Evolutionary conservation across 148 eudicot species (phyloP).

Genomic region (Persicaria tinctoria): DNA sequence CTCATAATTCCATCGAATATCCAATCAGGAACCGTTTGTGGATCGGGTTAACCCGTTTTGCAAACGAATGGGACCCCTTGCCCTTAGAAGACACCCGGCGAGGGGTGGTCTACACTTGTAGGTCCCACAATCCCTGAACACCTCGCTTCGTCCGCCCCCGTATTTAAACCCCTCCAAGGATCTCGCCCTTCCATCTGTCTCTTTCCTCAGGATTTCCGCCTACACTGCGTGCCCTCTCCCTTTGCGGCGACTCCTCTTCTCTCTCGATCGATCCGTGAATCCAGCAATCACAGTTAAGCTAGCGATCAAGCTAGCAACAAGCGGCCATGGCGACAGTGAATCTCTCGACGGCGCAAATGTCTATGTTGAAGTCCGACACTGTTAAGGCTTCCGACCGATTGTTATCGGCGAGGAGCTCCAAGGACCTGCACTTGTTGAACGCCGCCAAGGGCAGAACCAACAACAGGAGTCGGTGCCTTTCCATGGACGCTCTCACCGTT

Average conservation of each 20-base stretch:
- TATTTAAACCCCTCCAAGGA: constrained; percentile 7
- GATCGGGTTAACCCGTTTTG: background rate
- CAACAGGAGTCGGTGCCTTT: constrained; percentile 22
- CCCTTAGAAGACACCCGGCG: background rate
- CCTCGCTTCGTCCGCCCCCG: constrained; percentile 7
- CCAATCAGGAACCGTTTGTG: too few relatives aligned
- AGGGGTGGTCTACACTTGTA: background rate
- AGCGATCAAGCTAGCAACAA: background rate
- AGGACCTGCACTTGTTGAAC: constrained; percentile 17
- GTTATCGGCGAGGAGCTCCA: constrained; percentile 24
- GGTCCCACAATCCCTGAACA: background rate
- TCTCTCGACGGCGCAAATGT: constrained; percentile 24
- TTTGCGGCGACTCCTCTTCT: background rate
- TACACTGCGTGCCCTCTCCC: background rate
- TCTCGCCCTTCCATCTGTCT: background rate
- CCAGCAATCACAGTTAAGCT: background rate
- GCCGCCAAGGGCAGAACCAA: background rate
- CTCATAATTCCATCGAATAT: background rate
- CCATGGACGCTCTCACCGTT: constrained; percentile 21
- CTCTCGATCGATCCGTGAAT: background rate
- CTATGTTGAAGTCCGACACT: constrained; percentile 24
- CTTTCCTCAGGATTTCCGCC: constrained; percentile 20
- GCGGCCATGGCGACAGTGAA: constrained; percentile 37
- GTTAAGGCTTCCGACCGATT: constrained; percentile 23
- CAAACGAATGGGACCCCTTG: background rate